Evolutionary conservation across 2,329 filamentous ascomycete species (phyloP), one percentile per base, ranked within the genome.

Genomic region (Keithomyces neogunnii): DNA sequence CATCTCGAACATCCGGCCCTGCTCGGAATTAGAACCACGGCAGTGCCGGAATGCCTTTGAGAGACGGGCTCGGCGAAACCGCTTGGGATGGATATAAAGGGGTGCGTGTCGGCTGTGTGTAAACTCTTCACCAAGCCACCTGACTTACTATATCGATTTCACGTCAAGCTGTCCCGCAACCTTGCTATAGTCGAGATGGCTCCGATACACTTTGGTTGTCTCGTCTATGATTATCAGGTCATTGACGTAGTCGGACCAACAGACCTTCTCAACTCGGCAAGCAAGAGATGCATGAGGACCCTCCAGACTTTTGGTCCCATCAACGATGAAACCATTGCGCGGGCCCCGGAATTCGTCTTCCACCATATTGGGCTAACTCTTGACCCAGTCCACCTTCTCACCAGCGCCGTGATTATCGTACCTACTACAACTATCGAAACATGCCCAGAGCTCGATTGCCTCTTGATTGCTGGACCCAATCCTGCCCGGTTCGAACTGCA

Each of bases 391-490:
- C 8, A 5, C 3, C 46, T 63, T 3, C 19, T 46, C 5, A 48
- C 47, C 32, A 50, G 53, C 31, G 13, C 29, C 5, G 3, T 60
- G 3, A 43, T 51, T 4, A 47, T 69, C 2, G 47, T 59, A 3
- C 66, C 65, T 11, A 65, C 64, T 2, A 54, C 53, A 2, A 64
- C 66, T 0, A 55, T 63, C n/a, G 65, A 69, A 5, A 56, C 64
- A 8, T 66, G 60, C 47, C 68, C 69, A 3, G 63, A 65, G 19
- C 55, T 72, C 0, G 68, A 70, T 39, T 60, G 60, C 13, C 62
- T 72, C 11, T 36, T 72, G 0, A 47, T 72, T 1, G 65, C 62
- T 0, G 69, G 69, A 0, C 62, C 66, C 0, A 59, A 63, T 31
- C 56, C 60, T 1, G 32, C 30, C 1, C 51, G 33, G 0, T 68